Evolutionary conservation across 202 grass and related monocot species (phyloP), one percentile per base, ranked within the genome.

Genomic region (Panicum virgatum): DNA sequence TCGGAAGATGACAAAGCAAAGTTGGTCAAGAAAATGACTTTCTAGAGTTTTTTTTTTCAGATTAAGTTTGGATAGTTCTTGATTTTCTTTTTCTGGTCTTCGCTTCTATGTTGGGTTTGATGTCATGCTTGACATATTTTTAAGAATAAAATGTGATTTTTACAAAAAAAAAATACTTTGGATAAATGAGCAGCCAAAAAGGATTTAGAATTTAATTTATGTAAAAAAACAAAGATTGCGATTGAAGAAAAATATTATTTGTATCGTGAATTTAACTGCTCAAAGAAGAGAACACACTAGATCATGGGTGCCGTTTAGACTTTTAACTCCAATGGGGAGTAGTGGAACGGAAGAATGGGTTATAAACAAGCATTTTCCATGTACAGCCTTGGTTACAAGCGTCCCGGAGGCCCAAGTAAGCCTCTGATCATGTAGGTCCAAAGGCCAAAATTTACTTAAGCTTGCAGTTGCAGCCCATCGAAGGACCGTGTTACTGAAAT

Each of bases 1-100:
- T 62, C 15, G 69, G 14, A 75, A 80, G 86, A 75, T 13, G 81
- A 63, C 86, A 76, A 80, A 29, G 6, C 1, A 2, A 88, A 88
- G 11, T 88, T 76, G 26, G 23, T 42, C 13, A 71, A 25, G 63
- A 66, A 60, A 79, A 56, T 5, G 85, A 77, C 36, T 52, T 58
- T 32, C 1, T 40, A 19, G 56, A 13, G 9, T 5, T 20, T 37
- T 12, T 5, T 20, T 37, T 12, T 66, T 26, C 40, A 2, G 0
- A 20, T 11, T 45, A 36, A 27, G 3, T 22, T 39, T 48, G 48
- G 13, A 65, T 58, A 0, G n/a, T 65, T 57, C 29, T 66, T 61
- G 42, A 27, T 42, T 7, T 12, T 64, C 2, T 45, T 6, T 0
- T 5, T 5, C 69, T 2, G 20, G 27, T 70, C 12, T 70, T 54